Evolutionary conservation across 2,329 filamentous ascomycete species (phyloP).

Genomic region (Seiridium unicorne): DNA sequence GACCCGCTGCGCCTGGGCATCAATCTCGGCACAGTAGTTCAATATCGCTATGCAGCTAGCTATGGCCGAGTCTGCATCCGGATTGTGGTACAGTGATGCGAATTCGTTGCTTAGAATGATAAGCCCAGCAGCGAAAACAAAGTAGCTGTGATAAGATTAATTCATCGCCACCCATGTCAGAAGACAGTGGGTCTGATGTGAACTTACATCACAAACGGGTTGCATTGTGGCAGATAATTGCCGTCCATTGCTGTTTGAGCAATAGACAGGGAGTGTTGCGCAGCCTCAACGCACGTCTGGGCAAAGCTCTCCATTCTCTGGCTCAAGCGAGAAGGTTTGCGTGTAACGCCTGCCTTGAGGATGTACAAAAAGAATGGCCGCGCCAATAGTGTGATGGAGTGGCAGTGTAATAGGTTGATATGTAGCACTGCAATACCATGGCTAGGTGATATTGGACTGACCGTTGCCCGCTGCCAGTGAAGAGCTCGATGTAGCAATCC

Average conservation of each 20-base stretch:
- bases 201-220: constrained; percentile 57
- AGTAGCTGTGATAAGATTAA: constrained; percentile 40
- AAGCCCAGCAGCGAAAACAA: constrained; percentile 53
- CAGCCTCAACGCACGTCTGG: constrained; percentile 48
- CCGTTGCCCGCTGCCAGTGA: constrained; percentile 47
- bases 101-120: constrained; percentile 58
- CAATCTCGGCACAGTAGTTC: constrained; percentile 43
- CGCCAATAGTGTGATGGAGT: constrained; percentile 62
- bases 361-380: constrained; percentile 63
- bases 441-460: constrained; percentile 36
- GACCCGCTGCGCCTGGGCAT: constrained; percentile 48
- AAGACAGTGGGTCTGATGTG: not conserved
- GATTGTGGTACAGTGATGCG: constrained; percentile 44
- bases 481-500: constrained; percentile 45
- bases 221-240: constrained; percentile 46
- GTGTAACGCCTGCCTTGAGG: constrained; percentile 36
- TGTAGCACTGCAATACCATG: constrained; percentile 61
- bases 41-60: constrained; percentile 45
- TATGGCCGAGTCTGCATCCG: constrained; percentile 37
- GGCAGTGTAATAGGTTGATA: constrained; percentile 59
- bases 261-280: constrained; percentile 48
- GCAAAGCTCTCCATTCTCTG: constrained; percentile 44
- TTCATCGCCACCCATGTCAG: not conserved
- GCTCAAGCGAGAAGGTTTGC: constrained; percentile 25
- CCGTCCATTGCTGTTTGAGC: constrained; percentile 42